Evolutionary conservation across 129 eudicot species (phyloP).

Genomic region (Chrysanthemum lavandulifolium): DNA sequence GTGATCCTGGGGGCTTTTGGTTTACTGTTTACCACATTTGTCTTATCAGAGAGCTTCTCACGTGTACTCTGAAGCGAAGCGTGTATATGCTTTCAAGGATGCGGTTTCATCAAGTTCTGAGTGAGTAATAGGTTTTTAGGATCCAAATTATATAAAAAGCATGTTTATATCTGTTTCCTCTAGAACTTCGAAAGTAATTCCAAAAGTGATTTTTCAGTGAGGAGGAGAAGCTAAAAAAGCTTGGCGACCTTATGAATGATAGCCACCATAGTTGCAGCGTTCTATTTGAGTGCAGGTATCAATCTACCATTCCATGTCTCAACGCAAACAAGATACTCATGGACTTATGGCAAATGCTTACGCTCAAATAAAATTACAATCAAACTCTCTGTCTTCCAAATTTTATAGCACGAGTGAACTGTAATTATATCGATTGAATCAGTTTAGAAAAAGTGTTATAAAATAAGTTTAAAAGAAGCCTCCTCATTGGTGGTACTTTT

Average conservation of each 20-base stretch:
- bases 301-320: background rate
- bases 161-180: background rate
- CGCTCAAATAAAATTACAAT: too few species aligned
- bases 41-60: conserved; percentile 72
- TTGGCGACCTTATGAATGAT: conserved; percentile 93
- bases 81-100: conserved; percentile 83
- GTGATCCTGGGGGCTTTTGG: background rate
- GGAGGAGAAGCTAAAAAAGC: conserved; percentile 76
- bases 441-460: too few species aligned
- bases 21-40: conserved; percentile 9
- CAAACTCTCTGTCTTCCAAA: too few species aligned
- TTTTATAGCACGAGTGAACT: too few species aligned
- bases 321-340: too few species aligned
- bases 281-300: conserved; percentile 91
- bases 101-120: conserved; percentile 62
- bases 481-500: background rate
- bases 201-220: conserved; percentile 50
- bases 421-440: too few species aligned
- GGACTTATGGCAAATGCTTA: too few species aligned
- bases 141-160: background rate
- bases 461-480: background rate
- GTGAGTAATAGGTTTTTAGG: conserved; percentile 31
- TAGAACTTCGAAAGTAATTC: conserved; percentile 2
- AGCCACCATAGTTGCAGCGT: conserved; percentile 96
- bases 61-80: conserved; percentile 88